A percentile compares a stretch with the other conserved stretches of the same genome.
These are phyloP conservation scores for Tubosaeta sp. DNA, from an alignment of 768 basidiomycete genomes.

Conservation along the genomic window DNA sequence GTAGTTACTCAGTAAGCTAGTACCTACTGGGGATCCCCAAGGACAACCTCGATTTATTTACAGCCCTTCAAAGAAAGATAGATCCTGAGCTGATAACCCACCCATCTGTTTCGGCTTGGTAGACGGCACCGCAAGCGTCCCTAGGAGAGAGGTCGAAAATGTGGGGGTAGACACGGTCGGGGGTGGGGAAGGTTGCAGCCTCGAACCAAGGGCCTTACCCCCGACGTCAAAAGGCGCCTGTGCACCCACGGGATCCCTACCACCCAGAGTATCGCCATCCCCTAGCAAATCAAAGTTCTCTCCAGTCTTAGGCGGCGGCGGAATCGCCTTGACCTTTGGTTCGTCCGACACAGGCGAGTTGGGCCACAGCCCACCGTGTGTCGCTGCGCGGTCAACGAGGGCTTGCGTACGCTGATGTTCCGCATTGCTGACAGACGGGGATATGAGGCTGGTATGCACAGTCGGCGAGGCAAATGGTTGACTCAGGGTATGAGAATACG, in stretches of 20 bases:
- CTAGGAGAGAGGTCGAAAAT: conserved; percentile 14
- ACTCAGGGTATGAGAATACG: conserved; percentile 18
- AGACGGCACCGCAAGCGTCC: conserved; percentile 5
- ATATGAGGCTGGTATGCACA: conserved; percentile 13
- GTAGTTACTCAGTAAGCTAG: neutral
- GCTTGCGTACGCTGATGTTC: conserved; percentile 56
- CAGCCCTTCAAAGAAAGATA: conserved; percentile 83
- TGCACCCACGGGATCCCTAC: neutral
- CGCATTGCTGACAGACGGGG: conserved; percentile 31
- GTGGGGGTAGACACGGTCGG: conserved; percentile 15
- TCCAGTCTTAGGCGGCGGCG: conserved; percentile 10
- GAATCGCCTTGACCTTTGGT: conserved; percentile 26
- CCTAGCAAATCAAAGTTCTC: conserved; percentile 19
- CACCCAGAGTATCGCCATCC: neutral
- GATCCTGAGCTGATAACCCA: conserved; percentile 75
- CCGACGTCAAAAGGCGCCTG: conserved; percentile 3
- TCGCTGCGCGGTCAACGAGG: conserved; percentile 54
- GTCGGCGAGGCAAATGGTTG: conserved; percentile 13
- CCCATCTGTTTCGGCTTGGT: conserved; percentile 34
- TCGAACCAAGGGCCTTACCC: neutral
- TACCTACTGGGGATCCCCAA: neutral
- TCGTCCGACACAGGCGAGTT: conserved; percentile 14
- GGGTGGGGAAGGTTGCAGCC: conserved; percentile 18
- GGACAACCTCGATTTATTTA: conserved; percentile 23
- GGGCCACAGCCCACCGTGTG: conserved; percentile 43